Percentiles rank a stretch among this genome's conserved stretches.
Conservation (phyloP, 106 monocot species). For the Hemerocallis citrina region DNA sequence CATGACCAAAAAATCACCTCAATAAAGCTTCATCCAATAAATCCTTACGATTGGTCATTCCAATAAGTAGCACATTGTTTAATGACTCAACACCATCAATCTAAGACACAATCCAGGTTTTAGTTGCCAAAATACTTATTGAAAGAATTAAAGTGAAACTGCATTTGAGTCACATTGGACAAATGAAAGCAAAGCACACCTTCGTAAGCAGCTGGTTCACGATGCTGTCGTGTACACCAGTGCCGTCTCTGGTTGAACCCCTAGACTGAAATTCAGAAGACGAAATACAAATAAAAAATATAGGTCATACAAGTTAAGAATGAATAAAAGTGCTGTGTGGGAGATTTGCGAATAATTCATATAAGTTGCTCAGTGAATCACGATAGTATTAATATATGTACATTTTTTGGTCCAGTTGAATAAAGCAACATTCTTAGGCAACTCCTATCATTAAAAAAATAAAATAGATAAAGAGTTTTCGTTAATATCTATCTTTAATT, state of each 20-base stretch:
- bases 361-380: no score
- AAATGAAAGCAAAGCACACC: constrained; percentile 34
- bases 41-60: constrained; percentile 99
- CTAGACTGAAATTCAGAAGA: constrained; percentile 68
- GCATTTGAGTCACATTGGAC: not conserved
- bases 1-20: constrained; percentile 29
- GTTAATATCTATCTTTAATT: no score
- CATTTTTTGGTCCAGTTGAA: no score
- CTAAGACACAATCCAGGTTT: constrained; percentile 42
- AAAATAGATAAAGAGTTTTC: no score
- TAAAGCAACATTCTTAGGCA: no score
- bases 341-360: no score
- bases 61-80: constrained; percentile 98
- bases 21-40: constrained; percentile 93
- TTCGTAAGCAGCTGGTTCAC: constrained; percentile 99
- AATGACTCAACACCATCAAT: constrained; percentile 98
- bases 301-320: no score
- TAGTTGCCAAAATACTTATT: not conserved
- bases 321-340: no score
- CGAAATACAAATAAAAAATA: not conserved
- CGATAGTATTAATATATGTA: no score
- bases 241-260: constrained; percentile 97
- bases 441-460: no score
- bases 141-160: not conserved
- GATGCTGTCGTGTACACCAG: constrained; percentile 97